phyloP scores from a whole-genome alignment of 2,329 filamentous ascomycete species.

The Colletotrichum ledebouriae region DNA sequence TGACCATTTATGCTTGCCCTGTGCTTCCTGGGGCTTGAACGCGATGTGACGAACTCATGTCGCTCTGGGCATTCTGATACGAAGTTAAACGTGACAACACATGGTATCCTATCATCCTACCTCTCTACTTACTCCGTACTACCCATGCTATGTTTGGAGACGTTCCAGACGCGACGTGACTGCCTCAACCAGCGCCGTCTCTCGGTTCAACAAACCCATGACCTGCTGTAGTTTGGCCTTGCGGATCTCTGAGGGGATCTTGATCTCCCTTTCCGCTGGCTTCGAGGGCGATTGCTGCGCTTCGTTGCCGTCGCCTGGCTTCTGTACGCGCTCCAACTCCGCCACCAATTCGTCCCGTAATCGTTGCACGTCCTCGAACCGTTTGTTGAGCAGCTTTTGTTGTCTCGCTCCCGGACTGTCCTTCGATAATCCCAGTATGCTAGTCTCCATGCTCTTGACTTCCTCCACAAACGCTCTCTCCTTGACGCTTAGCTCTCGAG shows the following conservation, averaged over 20 bases:
- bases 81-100: slow-evolving; percentile 6
- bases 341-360: slow-evolving; percentile 66
- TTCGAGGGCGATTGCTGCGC: slow-evolving; percentile 50
- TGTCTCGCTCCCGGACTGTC: slow-evolving; percentile 29
- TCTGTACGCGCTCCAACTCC: slow-evolving; percentile 63
- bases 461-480: slow-evolving; percentile 62
- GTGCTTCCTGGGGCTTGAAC: slow-evolving; percentile 17
- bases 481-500: slow-evolving; percentile 59
- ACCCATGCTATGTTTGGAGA: slow-evolving; percentile 53
- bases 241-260: slow-evolving; percentile 72
- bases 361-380: slow-evolving; percentile 68
- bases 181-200: slow-evolving; percentile 77
- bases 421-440: slow-evolving; percentile 53
- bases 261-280: slow-evolving; percentile 53
- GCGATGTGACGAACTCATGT: slow-evolving; percentile 4
- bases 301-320: slow-evolving; percentile 44
- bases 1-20: slow-evolving; percentile 20
- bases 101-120: slow-evolving; percentile 34
- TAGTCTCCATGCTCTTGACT: slow-evolving; percentile 67
- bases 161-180: slow-evolving; percentile 73
- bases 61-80: slow-evolving; percentile 29
- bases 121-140: slow-evolving; percentile 4
- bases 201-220: slow-evolving; percentile 72
- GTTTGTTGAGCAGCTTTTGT: slow-evolving; percentile 64
- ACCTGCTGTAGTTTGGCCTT: slow-evolving; percentile 75